These are phyloP conservation scores for Cydonia oblonga DNA, from an alignment of 331 rosid genomes.

Conservation along the genomic window DNA sequence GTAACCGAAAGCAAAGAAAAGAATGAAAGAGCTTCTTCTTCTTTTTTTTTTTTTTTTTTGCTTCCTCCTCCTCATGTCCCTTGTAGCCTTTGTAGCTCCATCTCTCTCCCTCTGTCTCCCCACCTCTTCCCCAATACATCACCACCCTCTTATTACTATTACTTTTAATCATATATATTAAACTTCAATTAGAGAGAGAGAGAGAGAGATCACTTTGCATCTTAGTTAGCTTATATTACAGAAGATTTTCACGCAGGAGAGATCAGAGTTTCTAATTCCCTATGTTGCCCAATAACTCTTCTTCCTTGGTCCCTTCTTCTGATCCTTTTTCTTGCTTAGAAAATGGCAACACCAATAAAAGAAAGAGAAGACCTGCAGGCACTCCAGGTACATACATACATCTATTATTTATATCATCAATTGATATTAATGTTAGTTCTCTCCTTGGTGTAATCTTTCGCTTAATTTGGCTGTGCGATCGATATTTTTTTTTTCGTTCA, in stretches of 20 bases:
- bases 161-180: not conserved
- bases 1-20: conserved; percentile 47
- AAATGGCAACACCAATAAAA: conserved; percentile 49
- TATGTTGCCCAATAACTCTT: conserved; percentile 63
- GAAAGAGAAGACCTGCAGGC: conserved; percentile 94
- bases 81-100: not conserved
- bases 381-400: conserved; percentile 65
- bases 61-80: not conserved
- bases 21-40: conserved; percentile 1
- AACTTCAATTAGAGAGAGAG: not conserved
- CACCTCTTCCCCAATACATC: not conserved
- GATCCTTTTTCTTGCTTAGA: conserved; percentile 70
- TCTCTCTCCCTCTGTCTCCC: conserved; percentile 1
- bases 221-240: not conserved
- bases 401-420: not conserved
- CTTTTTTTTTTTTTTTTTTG: not conserved
- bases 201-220: not conserved
- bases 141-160: not conserved
- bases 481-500: not conserved
- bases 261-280: conserved; percentile 2
- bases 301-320: conserved; percentile 50
- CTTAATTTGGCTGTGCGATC: not conserved
- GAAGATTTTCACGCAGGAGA: not conserved
- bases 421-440: not conserved
- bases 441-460: not conserved